Evolutionary conservation across 2,329 filamentous ascomycete species (phyloP).

Genomic region (Hypoxylon sp.): DNA sequence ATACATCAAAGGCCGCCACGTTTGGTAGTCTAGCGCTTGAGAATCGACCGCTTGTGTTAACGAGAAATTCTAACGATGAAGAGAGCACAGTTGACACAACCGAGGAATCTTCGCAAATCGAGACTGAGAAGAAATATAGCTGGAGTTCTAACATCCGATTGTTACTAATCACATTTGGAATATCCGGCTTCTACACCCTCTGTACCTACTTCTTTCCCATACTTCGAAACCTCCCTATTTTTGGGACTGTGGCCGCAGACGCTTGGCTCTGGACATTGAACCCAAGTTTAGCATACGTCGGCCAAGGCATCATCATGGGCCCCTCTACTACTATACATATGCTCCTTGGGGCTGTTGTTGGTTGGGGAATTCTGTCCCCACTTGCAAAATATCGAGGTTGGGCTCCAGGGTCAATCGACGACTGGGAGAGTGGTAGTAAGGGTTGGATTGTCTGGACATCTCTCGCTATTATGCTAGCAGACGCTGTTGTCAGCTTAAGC

Average conservation of each 20-base stretch:
- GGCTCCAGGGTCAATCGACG: constrained; percentile 87
- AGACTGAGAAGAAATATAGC: constrained; percentile 58
- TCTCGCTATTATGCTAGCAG: constrained; percentile 95
- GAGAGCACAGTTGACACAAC: constrained; percentile 33
- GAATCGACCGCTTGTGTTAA: constrained; percentile 51
- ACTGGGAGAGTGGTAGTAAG: constrained; percentile 95
- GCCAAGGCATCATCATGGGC: constrained; percentile 99
- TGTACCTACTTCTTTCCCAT: constrained; percentile 91
- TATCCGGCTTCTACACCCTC: constrained; percentile 79
- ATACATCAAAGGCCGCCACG: constrained; percentile 52
- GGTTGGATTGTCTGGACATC: constrained; percentile 99
- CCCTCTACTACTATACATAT: constrained; percentile 95
- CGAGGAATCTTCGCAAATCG: constrained; percentile 50
- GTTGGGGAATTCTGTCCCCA: constrained; percentile 93
- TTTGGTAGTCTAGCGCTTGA: constrained; percentile 56
- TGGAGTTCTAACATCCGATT: constrained; percentile 68
- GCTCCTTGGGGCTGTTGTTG: constrained; percentile 88
- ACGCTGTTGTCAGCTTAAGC: constrained; percentile 88
- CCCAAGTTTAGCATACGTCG: constrained; percentile 95
- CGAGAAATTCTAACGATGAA: constrained; percentile 44
- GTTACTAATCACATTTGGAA: constrained; percentile 69
- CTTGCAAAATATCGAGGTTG: constrained; percentile 88
- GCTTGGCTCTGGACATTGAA: constrained; percentile 97
- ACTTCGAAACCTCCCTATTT: constrained; percentile 87
- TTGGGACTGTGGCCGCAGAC: constrained; percentile 80